These are phyloP conservation scores for Rhodamnia rubescens DNA, from an alignment of 345 rosid genomes.

Conservation along the genomic window DNA sequence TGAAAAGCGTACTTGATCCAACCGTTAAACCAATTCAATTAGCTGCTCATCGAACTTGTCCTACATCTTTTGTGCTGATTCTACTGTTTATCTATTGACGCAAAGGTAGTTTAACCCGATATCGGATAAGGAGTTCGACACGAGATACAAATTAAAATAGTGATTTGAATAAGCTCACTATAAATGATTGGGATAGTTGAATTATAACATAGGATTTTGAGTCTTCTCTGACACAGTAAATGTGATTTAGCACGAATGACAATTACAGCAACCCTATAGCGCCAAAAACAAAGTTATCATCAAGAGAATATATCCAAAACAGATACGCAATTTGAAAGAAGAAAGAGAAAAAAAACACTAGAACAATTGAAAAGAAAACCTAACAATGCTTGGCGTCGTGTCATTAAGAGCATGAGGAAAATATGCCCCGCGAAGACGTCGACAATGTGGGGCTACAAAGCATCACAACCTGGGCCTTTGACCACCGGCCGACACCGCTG, in stretches of 20 bases:
- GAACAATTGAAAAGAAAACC: neutral
- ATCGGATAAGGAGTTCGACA: neutral
- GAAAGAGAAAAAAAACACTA: neutral
- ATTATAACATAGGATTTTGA: neutral
- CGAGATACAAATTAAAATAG: neutral
- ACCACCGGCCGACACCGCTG: conserved; percentile 3
- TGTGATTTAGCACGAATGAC: neutral
- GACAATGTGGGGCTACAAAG: neutral
- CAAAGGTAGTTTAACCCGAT: neutral
- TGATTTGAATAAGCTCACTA: neutral
- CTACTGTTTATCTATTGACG: neutral
- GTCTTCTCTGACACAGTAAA: neutral
- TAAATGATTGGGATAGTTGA: neutral
- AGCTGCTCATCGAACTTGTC: neutral
- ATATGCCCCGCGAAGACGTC: neutral
- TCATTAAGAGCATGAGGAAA: neutral
- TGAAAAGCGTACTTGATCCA: neutral
- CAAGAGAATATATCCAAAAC: neutral
- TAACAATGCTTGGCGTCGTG: neutral
- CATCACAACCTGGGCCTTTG: neutral
- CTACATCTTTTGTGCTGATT: neutral
- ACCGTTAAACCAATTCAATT: neutral
- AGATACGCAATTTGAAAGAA: neutral
- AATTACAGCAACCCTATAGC: neutral
- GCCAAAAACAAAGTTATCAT: neutral